phyloP scores from a whole-genome alignment of 352 stramenopile species.

The Phytophthora litchii region DNA sequence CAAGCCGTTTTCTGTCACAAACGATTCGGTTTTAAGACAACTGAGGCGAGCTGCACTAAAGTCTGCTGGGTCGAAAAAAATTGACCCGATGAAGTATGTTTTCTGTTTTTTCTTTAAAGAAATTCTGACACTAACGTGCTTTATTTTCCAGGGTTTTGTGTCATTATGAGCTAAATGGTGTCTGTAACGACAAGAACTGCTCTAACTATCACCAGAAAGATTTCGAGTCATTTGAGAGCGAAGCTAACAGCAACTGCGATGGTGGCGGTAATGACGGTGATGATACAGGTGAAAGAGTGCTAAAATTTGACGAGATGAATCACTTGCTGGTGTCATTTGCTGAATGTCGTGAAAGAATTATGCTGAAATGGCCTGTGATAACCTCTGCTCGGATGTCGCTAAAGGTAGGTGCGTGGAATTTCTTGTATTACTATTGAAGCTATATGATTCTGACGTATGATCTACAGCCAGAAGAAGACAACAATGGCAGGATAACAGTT shows the following conservation, averaged over 20 bases:
- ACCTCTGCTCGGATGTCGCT: slow-evolving; percentile 8
- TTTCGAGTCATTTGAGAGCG: slow-evolving; percentile 26
- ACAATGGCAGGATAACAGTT: neutral
- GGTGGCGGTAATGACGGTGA: slow-evolving; percentile 6
- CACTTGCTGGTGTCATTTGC: slow-evolving; percentile 49
- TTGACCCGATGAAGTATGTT: slow-evolving; percentile 70
- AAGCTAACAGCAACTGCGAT: neutral
- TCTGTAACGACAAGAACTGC: slow-evolving; percentile 80
- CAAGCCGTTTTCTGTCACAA: slow-evolving; percentile 40
- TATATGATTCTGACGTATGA: neutral
- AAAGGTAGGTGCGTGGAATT: slow-evolving; percentile 23
- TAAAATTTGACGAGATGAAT: slow-evolving; percentile 32
- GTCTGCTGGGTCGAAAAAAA: slow-evolving; percentile 14
- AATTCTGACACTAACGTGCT: slow-evolving; percentile 13
- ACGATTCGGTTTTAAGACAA: slow-evolving; percentile 52
- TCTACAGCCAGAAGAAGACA: slow-evolving; percentile 16
- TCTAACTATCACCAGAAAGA: slow-evolving; percentile 70
- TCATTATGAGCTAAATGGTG: slow-evolving; percentile 73
- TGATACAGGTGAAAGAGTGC: slow-evolving; percentile 2
- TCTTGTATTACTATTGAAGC: neutral
- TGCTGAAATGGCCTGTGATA: slow-evolving; percentile 56
- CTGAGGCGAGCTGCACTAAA: slow-evolving; percentile 19
- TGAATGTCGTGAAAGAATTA: slow-evolving; percentile 40
- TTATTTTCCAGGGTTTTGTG: slow-evolving; percentile 56
- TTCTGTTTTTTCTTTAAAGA: neutral